Conservation (phyloP, 2,329 filamentous ascomycete species). For the Fusarium solani-melongenae region DNA sequence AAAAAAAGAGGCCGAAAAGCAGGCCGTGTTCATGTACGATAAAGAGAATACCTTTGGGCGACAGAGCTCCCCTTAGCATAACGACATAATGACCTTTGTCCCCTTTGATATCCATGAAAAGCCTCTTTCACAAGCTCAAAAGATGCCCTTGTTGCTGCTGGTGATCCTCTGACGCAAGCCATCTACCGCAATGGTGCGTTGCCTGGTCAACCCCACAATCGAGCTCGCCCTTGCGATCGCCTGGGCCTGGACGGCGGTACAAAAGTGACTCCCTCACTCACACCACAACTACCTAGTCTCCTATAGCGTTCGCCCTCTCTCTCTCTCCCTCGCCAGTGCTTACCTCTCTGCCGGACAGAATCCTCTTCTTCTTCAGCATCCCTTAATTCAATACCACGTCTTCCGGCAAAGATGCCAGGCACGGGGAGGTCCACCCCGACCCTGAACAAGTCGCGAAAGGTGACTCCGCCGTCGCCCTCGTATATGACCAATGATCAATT, state of each 20-base stretch:
- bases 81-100: slow-evolving; percentile 16
- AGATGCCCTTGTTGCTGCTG: slow-evolving; percentile 35
- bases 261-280: slow-evolving; percentile 32
- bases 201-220: slow-evolving; percentile 42
- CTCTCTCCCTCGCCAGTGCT: slow-evolving; percentile 10
- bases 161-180: slow-evolving; percentile 34
- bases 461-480: slow-evolving; percentile 69
- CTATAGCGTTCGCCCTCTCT: slow-evolving; percentile 9
- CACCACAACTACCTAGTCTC: slow-evolving; percentile 11
- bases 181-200: slow-evolving; percentile 32
- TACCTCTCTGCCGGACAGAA: slow-evolving; percentile 30
- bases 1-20: slow-evolving; percentile 12
- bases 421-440: slow-evolving; percentile 48
- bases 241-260: slow-evolving; percentile 1
- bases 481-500: slow-evolving; percentile 77
- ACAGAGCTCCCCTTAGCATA: background rate
- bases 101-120: background rate
- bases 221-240: slow-evolving; percentile 18
- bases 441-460: slow-evolving; percentile 60
- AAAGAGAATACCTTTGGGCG: slow-evolving; percentile 7
- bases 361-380: slow-evolving; percentile 25
- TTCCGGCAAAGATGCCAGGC: slow-evolving; percentile 43
- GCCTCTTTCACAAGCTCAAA: slow-evolving; percentile 11
- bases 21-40: slow-evolving; percentile 13
- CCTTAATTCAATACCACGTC: slow-evolving; percentile 20